Evolutionary conservation across 768 basidiomycete species (phyloP).

Genomic region (Infundibulicybe gibba): DNA sequence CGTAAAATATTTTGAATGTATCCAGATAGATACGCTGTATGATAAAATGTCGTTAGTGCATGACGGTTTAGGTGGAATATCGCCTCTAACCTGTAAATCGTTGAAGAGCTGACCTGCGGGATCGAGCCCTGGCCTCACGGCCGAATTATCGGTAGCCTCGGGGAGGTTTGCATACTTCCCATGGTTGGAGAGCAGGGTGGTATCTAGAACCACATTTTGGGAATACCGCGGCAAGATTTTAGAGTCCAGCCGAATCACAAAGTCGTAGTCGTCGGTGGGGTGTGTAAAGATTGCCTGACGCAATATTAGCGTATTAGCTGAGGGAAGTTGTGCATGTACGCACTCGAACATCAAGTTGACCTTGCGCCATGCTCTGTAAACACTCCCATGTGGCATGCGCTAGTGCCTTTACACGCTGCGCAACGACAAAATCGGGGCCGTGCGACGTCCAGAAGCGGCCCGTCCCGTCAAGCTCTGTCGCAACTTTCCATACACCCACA

Average conservation of each 20-base stretch:
- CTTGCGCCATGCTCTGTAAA: slow-evolving; percentile 49
- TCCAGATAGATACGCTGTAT: slow-evolving; percentile 67
- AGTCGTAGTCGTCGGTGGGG: slow-evolving; percentile 81
- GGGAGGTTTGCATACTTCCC: slow-evolving; percentile 45
- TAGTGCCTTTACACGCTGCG: slow-evolving; percentile 65
- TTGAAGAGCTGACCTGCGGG: slow-evolving; percentile 63
- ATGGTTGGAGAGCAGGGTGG: slow-evolving; percentile 37
- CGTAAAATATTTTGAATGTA: slow-evolving; percentile 81
- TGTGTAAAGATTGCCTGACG: slow-evolving; percentile 80
- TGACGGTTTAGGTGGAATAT: background rate
- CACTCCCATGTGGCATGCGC: slow-evolving; percentile 72
- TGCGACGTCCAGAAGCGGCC: slow-evolving; percentile 76
- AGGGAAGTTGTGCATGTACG: background rate
- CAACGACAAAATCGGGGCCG: slow-evolving; percentile 69
- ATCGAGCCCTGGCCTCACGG: slow-evolving; percentile 71
- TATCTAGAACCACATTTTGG: slow-evolving; percentile 61
- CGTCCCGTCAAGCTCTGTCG: slow-evolving; percentile 70
- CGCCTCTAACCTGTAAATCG: slow-evolving; percentile 65
- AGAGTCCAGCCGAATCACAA: slow-evolving; percentile 74
- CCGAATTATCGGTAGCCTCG: slow-evolving; percentile 18
- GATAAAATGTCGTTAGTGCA: background rate
- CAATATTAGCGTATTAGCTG: slow-evolving; percentile 1
- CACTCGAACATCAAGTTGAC: slow-evolving; percentile 60
- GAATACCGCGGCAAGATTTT: slow-evolving; percentile 64
- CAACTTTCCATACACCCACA: slow-evolving; percentile 68